These are phyloP conservation scores for Mycena latifolia DNA, from an alignment of 768 basidiomycete genomes.

Conservation along the genomic window DNA sequence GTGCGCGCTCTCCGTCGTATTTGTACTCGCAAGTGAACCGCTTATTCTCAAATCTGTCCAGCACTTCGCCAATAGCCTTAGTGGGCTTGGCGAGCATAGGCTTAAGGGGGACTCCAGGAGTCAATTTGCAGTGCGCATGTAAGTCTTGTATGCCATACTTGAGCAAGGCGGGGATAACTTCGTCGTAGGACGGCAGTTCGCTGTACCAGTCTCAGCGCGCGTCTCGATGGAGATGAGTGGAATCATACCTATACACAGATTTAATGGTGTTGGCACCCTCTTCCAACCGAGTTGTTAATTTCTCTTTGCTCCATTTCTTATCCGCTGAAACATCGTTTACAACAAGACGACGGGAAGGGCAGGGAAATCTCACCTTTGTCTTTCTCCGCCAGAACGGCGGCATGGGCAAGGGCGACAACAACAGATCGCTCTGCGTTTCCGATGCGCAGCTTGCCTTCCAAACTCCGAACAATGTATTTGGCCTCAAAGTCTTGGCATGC, in stretches of 20 bases:
- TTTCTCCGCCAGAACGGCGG: constrained; percentile 85
- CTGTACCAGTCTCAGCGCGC: constrained; percentile 53
- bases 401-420: constrained; percentile 94
- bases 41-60: constrained; percentile 96
- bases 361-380: constrained; percentile 59
- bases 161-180: constrained; percentile 91
- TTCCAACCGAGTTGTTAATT: constrained; percentile 79
- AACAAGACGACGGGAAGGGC: not conserved
- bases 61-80: constrained; percentile 97
- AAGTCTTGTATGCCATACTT: constrained; percentile 81
- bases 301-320: constrained; percentile 83
- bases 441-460: constrained; percentile 97
- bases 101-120: constrained; percentile 96
- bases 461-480: constrained; percentile 94
- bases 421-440: constrained; percentile 97
- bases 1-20: constrained; percentile 98
- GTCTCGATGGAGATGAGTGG: not conserved
- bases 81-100: constrained; percentile 99
- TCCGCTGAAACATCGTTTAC: constrained; percentile 56
- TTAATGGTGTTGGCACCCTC: constrained; percentile 85
- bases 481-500: constrained; percentile 94
- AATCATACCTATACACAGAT: constrained; percentile 87
- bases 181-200: constrained; percentile 93
- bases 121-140: constrained; percentile 85
- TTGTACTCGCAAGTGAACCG: constrained; percentile 99